Evolutionary conservation across 176 grass and related monocot species (phyloP).

Genomic region (Tillandsia leiboldiana): DNA sequence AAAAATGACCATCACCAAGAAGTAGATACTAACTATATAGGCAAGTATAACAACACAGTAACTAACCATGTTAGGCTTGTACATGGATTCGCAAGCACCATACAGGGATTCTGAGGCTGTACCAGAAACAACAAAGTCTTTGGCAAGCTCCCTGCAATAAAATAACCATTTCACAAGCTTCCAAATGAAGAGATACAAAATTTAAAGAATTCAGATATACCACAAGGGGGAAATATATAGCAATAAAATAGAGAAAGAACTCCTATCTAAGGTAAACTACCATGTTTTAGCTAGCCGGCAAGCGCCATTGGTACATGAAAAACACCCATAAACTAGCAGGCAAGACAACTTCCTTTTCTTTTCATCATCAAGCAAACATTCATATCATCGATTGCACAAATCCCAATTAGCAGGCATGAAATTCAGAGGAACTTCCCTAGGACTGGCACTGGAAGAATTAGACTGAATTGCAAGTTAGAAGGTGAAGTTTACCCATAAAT

Average conservation of each 20-base stretch:
- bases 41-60: constrained; percentile 2
- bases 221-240: neutral
- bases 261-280: neutral
- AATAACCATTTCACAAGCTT: constrained; percentile 13
- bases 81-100: constrained; percentile 96
- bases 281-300: neutral
- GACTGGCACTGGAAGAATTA: too few species aligned
- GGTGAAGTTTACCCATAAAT: too few species aligned
- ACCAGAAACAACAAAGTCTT: constrained; percentile 95
- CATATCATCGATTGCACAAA: too few species aligned
- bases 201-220: neutral
- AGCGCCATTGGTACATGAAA: neutral
- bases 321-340: too few species aligned
- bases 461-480: too few species aligned
- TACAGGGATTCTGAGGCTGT: constrained; percentile 84
- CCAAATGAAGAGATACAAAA: neutral
- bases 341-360: too few species aligned
- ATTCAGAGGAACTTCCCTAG: too few species aligned
- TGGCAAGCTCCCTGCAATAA: constrained; percentile 68
- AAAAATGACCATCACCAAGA: neutral
- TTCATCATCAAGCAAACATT: too few species aligned
- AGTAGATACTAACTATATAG: neutral
- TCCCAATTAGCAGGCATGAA: too few species aligned
- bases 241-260: neutral
- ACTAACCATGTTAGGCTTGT: constrained; percentile 92